These are phyloP conservation scores for Helenozyma rhizophorensis DNA, from an alignment of 805 yeast genomes.

Conservation along the genomic window DNA sequence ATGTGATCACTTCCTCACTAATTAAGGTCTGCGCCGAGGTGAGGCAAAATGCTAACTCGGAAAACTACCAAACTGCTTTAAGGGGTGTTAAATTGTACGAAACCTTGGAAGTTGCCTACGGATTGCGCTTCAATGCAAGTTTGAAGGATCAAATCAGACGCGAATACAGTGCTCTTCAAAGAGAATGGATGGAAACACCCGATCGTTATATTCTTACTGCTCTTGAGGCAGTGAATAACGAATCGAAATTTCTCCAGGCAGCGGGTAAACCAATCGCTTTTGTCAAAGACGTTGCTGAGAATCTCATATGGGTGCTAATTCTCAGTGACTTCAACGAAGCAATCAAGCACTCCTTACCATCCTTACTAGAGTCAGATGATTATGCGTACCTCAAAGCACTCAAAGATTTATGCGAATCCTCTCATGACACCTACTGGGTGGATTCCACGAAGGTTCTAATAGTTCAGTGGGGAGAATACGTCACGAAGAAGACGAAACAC, in stretches of 20 bases:
- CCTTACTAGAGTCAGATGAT: slow-evolving; percentile 10
- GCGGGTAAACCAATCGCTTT: slow-evolving; percentile 13
- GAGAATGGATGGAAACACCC: slow-evolving; percentile 13
- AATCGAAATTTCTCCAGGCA: slow-evolving; percentile 7
- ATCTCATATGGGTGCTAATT: slow-evolving; percentile 28
- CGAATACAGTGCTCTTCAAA: slow-evolving; percentile 14
- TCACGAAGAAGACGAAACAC: neutral
- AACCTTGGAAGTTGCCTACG: too few relatives aligned
- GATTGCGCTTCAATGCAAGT: too few relatives aligned
- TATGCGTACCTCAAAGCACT: slow-evolving; percentile 2
- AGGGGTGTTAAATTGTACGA: too few relatives aligned
- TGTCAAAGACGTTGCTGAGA: slow-evolving; percentile 13
- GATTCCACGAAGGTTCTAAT: slow-evolving; percentile 18
- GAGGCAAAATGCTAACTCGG: too few relatives aligned
- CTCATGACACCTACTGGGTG: slow-evolving; percentile 16
- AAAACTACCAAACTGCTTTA: too few relatives aligned
- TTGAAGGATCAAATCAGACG: too few relatives aligned
- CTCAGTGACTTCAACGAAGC: slow-evolving; percentile 22
- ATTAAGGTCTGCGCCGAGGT: too few relatives aligned
- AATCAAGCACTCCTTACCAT: slow-evolving; percentile 18
- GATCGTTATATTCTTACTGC: slow-evolving; percentile 9
- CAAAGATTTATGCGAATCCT: slow-evolving; percentile 13
- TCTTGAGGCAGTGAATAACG: slow-evolving; percentile 7
- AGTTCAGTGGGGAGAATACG: slow-evolving; percentile 23
- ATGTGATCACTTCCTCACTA: too few relatives aligned